Evolutionary conservation across 306 rosid genomes (phyloP).

Genomic region (Cucumis cinereus): DNA sequence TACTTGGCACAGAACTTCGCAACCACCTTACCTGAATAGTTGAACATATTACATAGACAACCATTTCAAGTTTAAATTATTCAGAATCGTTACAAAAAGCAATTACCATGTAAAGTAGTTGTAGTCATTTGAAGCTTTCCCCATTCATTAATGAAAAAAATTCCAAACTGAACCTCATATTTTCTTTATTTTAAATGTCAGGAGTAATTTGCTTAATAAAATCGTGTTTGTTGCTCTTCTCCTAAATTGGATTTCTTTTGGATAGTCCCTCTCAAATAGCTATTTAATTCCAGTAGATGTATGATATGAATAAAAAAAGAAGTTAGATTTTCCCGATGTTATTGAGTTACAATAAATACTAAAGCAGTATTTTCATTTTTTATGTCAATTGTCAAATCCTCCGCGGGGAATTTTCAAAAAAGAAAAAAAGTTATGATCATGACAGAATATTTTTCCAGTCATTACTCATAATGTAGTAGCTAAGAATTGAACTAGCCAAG

Average conservation of each 20-base stretch:
- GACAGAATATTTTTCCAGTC: not conserved
- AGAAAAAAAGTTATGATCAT: not conserved
- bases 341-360: not conserved
- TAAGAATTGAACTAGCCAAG: not conserved
- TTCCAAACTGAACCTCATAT: not conserved
- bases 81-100: not conserved
- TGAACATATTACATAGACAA: slow-evolving; percentile 17
- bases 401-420: not conserved
- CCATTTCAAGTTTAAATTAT: not conserved
- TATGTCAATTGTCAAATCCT: not conserved
- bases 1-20: slow-evolving; percentile 93
- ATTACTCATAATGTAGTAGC: not conserved
- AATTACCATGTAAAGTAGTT: not conserved
- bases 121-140: not conserved
- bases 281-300: not conserved
- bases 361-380: not conserved
- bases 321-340: not conserved
- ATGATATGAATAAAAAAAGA: not conserved
- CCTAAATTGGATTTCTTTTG: not conserved
- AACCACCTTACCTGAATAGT: slow-evolving; percentile 81
- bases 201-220: not conserved
- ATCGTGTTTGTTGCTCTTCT: not conserved
- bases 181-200: not conserved
- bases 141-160: not conserved
- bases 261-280: not conserved